Evolutionary conservation across 306 rosid species (phyloP), one percentile per base, ranked within the genome.

Genomic region (Pterocarpus macrocarpus): DNA sequence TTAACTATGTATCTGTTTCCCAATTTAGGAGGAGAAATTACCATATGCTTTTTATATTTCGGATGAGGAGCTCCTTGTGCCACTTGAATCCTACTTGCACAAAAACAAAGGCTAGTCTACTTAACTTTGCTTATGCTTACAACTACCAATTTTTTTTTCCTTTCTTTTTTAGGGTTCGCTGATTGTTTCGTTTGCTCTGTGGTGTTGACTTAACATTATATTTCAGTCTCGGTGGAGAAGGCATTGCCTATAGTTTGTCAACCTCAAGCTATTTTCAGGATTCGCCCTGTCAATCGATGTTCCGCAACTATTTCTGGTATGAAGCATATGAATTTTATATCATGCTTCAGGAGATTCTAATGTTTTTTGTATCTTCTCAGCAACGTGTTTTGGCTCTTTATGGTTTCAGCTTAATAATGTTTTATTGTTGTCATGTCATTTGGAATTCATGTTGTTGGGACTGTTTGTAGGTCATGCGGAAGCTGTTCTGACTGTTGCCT

Each of bases 241-340:
- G 98, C 86, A 75, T 84, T 95, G 80, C 84, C 92, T 55, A 90
- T 95, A 74, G 96, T 93, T 86, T 95, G 93, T 87, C 99, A 95
- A 82, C 99, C 99, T 52, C 97, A 93, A 85, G 97, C 97, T 73
- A 68, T 95, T 78, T 95, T 95, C 58, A 84, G 97, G 43, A 93
- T 93, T 79, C 96, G 94, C 36, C 92, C 99, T 0, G 92, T 95
- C 77, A 87, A 52, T 86, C 96, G 96, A 2, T 95, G 99, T 86
- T 93, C 98, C 0, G 90, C 99, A 58, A 95, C 99, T 75, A 93
- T 95, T 80, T 89, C 98, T 74, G 99, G 99, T 91, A 91, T 71
- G 72, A 2, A 16, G 39, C 8, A 76, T 53, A 7, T 80, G 53
- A 6, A 35, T 74, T 83, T 57, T 55, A 5, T 58, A 13, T 47